phyloP scores from a whole-genome alignment of 2,329 filamentous ascomycete species.

The Clonostachys byssicola region DNA sequence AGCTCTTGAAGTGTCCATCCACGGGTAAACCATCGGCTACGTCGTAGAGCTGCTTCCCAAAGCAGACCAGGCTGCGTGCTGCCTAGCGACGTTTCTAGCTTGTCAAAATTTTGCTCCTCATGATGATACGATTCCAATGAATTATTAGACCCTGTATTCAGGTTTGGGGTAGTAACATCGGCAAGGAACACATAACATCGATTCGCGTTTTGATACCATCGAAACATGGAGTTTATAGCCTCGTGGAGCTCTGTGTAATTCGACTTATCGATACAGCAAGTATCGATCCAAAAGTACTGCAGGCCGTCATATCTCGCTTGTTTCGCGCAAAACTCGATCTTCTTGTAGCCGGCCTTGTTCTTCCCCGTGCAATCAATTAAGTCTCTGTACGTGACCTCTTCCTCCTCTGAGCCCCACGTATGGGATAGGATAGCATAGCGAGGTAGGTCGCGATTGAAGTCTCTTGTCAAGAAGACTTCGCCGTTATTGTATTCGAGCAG shows the following conservation, averaged over 20 bases:
- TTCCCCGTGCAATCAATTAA: slow-evolving; percentile 6
- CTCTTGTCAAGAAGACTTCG: too few species aligned
- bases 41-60: neutral
- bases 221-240: too few species aligned
- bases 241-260: neutral
- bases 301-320: slow-evolving; percentile 1
- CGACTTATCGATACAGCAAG: slow-evolving; percentile 9
- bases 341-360: neutral
- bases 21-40: too few species aligned
- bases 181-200: slow-evolving; percentile 8
- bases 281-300: slow-evolving; percentile 7
- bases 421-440: slow-evolving; percentile 13
- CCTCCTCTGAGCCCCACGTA: slow-evolving; percentile 17
- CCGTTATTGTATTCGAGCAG: too few species aligned
- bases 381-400: slow-evolving; percentile 18
- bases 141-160: slow-evolving; percentile 5
- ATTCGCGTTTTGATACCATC: neutral
- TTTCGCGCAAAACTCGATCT: neutral
- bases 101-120: neutral
- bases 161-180: slow-evolving; percentile 8
- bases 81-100: neutral
- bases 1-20: too few species aligned
- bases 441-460: too few species aligned
- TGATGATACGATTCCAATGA: slow-evolving; percentile 3
- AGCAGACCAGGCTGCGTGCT: neutral